Evolutionary conservation across 176 grass and related monocot genomes (phyloP).

Genomic region (Avena insularis): DNA sequence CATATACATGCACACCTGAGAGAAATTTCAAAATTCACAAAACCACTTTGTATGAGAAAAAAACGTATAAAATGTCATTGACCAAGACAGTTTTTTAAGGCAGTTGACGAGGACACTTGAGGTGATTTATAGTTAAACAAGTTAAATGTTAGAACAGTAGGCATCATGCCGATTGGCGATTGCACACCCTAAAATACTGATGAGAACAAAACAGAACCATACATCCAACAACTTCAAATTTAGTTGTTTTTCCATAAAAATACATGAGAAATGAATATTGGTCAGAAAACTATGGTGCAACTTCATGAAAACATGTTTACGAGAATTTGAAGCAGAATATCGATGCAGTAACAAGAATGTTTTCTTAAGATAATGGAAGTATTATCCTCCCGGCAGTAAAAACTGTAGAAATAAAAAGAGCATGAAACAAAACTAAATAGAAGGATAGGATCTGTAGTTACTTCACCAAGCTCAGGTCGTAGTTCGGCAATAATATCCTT

Average conservation of each 20-base stretch:
- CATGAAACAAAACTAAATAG: neutral
- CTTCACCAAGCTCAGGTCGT: constrained; percentile 87
- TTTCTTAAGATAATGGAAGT: neutral
- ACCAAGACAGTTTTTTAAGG: constrained; percentile 2
- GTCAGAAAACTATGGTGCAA: constrained; percentile 1
- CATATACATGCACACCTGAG: constrained; percentile 25
- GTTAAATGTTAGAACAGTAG: neutral
- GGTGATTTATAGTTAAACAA: neutral
- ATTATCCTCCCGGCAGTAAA: neutral
- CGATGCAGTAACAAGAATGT: constrained; percentile 23
- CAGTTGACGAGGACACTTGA: neutral
- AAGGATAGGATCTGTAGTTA: constrained; percentile 45
- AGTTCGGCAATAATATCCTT: constrained; percentile 86
- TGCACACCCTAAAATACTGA: constrained; percentile 29
- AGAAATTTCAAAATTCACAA: constrained; percentile 2
- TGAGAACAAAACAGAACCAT: constrained; percentile 7
- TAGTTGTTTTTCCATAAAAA: constrained; percentile 22
- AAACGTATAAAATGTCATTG: constrained; percentile 27
- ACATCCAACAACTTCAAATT: constrained; percentile 1
- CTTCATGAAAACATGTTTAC: constrained; percentile 19
- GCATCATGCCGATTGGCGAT: constrained; percentile 18
- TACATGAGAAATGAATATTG: neutral
- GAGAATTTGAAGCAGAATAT: constrained; percentile 24
- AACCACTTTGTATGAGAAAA: constrained; percentile 24
- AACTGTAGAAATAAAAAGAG: constrained; percentile 16